A percentile compares a stretch with the other conserved stretches of the same genome.
Conservation (phyloP, 2,329 filamentous ascomycete genomes). For the Elsinoe fawcettii region DNA sequence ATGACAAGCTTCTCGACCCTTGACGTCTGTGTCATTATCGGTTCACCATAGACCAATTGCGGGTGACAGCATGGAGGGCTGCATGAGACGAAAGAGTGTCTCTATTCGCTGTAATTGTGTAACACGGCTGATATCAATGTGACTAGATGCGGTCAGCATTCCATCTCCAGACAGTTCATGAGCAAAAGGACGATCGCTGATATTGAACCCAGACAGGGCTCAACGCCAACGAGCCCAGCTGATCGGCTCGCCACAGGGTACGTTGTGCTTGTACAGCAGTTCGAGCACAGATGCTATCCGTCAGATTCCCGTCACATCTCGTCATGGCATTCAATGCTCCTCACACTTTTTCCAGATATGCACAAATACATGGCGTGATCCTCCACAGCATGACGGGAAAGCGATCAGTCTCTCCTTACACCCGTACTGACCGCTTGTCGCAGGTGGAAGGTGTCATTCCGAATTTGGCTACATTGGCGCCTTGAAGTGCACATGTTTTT, state of each 20-base stretch:
- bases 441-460: neutral
- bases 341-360: neutral
- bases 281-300: neutral
- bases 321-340: neutral
- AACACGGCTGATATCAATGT: neutral
- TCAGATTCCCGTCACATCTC: neutral
- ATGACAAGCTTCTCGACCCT: neutral
- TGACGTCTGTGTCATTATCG: neutral
- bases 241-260: constrained; percentile 2
- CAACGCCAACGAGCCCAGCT: constrained; percentile 1
- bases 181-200: neutral
- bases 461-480: neutral
- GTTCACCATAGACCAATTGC: neutral
- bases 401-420: neutral
- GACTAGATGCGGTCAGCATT: neutral
- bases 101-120: neutral
- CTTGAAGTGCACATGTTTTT: neutral
- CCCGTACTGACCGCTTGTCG: neutral
- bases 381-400: neutral
- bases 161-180: constrained; percentile 2
- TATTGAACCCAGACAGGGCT: neutral
- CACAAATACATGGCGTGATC: neutral
- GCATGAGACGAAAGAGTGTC: neutral
- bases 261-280: neutral
- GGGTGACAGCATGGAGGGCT: neutral